These are phyloP conservation scores for Trichoderma simmonsii DNA, from an alignment of 2,329 filamentous ascomycete species.

Conservation along the genomic window DNA sequence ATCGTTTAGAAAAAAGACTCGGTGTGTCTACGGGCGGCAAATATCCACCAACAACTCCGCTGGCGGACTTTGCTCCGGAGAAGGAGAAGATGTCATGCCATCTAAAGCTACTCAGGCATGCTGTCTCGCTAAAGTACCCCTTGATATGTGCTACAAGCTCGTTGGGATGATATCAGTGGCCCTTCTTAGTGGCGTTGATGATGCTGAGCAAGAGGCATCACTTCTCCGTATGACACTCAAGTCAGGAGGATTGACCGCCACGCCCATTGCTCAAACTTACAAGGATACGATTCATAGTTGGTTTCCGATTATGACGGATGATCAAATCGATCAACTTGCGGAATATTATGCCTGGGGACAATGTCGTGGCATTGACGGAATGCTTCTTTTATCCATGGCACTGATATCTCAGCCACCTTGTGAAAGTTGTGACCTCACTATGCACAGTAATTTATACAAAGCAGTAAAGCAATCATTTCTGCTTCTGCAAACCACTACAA, in stretches of 20 bases:
- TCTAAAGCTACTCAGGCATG: neutral
- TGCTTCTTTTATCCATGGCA: neutral
- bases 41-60: neutral
- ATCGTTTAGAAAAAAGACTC: neutral
- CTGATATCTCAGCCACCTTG: neutral
- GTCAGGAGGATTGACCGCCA: neutral
- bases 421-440: neutral
- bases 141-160: neutral
- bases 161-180: constrained; percentile 2
- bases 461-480: constrained; percentile 1
- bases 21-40: neutral
- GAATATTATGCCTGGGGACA: neutral
- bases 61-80: neutral
- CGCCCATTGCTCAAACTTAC: neutral
- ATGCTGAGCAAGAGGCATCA: neutral
- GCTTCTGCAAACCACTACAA: neutral
- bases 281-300: neutral
- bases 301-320: neutral
- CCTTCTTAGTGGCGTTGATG: neutral
- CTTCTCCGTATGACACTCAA: neutral
- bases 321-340: neutral
- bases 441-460: neutral
- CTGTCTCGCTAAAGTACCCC: neutral
- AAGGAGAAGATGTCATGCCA: neutral
- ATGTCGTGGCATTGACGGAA: neutral